phyloP scores from a whole-genome alignment of 208 protist genomes.

The Leishmania braziliensis region DNA sequence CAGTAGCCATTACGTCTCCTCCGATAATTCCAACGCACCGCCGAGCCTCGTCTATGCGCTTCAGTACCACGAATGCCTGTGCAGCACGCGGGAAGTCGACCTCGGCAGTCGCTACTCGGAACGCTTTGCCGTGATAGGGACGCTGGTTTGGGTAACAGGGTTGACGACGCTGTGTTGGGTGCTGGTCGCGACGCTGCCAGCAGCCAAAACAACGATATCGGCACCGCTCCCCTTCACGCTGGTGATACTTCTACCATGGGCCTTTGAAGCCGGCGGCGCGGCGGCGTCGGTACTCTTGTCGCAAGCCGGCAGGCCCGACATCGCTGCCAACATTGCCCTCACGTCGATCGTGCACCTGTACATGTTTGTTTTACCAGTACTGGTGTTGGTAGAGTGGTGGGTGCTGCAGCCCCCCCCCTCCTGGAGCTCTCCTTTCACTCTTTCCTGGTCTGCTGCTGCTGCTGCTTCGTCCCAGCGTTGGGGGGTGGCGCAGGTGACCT shows the following conservation, averaged over 20 bases:
- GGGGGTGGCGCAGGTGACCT: constrained; percentile 48
- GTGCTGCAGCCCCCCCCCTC: constrained; percentile 15
- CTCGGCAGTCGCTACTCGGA: constrained; percentile 38
- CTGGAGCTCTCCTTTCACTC: constrained; percentile 71
- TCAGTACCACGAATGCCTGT: constrained; percentile 38
- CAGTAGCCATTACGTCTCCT: constrained; percentile 27
- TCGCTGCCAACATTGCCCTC: constrained; percentile 71
- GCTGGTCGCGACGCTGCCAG: constrained; percentile 45
- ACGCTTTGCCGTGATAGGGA: constrained; percentile 32
- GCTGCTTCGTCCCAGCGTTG: constrained; percentile 66
- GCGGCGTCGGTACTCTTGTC: constrained; percentile 63
- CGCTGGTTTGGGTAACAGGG: constrained; percentile 25
- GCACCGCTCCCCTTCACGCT: constrained; percentile 56
- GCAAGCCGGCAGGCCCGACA: constrained; percentile 68
- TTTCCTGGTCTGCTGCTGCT: constrained; percentile 58
- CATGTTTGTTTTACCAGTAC: constrained; percentile 64
- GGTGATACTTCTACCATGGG: constrained; percentile 63
- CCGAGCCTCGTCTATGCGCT: constrained; percentile 42
- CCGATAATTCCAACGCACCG: constrained; percentile 40
- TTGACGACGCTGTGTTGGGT: constrained; percentile 12
- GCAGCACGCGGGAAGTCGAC: constrained; percentile 16
- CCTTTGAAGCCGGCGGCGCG: constrained; percentile 57
- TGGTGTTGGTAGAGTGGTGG: constrained; percentile 40
- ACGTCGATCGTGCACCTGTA: constrained; percentile 73
- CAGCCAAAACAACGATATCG: constrained; percentile 18